phyloP scores from a whole-genome alignment of 805 yeast species.

The Metschnikowia hibisci region DNA sequence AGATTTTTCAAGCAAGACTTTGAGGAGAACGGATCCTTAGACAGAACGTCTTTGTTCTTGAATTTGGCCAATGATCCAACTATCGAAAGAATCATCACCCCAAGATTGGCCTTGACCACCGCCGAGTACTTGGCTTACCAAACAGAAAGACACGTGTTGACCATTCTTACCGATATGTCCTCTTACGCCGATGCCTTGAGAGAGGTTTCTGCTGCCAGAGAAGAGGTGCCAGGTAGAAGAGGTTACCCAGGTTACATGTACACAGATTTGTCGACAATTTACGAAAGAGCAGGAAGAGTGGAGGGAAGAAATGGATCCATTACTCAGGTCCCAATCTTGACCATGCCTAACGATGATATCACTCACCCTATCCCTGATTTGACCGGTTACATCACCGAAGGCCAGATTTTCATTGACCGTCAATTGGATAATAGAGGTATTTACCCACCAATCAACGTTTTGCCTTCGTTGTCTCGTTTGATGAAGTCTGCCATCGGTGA shows the following conservation, averaged over 20 bases:
- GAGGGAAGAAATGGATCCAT: conserved; percentile 99
- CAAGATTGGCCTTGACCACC: conserved; percentile 96
- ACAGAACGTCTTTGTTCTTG: conserved; percentile 93
- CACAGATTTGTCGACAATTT: conserved; percentile 97
- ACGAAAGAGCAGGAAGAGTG: conserved; percentile 99
- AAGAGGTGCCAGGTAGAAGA: conserved; percentile 99
- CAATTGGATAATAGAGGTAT: conserved; percentile 94
- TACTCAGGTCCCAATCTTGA: conserved; percentile 96
- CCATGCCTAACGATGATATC: conserved; percentile 99
- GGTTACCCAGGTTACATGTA: conserved; percentile 99
- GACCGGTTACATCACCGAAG: conserved; percentile 99
- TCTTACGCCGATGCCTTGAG: conserved; percentile 99
- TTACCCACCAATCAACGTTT: conserved; percentile 97
- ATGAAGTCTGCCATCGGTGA: conserved; percentile 99
- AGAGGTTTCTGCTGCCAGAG: conserved; percentile 99
- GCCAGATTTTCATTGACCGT: conserved; percentile 97
- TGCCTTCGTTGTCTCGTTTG: conserved; percentile 95
- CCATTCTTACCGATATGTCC: conserved; percentile 98
- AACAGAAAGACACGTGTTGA: conserved; percentile 98
- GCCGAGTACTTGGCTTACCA: conserved; percentile 98
- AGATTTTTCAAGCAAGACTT: conserved; percentile 98
- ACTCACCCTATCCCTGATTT: conserved; percentile 99
- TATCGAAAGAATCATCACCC: conserved; percentile 98
- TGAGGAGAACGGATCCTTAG: conserved; percentile 97
- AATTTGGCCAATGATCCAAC: conserved; percentile 99